phyloP scores from a whole-genome alignment of 225 moss, liverwort and hornwort genomes.

The Ulota crispa region DNA sequence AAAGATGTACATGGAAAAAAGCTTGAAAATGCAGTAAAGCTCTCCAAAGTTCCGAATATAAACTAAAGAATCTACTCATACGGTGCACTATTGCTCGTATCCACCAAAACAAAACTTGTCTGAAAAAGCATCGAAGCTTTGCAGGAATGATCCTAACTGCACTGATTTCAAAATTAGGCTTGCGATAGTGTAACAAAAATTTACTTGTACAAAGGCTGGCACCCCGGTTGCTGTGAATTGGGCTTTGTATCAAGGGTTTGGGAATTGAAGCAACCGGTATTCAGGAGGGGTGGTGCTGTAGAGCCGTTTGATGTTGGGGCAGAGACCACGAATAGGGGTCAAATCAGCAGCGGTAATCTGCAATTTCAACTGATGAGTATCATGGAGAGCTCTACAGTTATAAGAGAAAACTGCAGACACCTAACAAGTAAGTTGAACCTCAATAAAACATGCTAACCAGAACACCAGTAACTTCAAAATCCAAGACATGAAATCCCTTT shows the following conservation, averaged over 20 bases:
- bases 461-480: background rate
- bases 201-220: conserved; percentile 48
- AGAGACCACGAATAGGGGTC: conserved; percentile 52
- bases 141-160: conserved; percentile 30
- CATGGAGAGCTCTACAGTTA: background rate
- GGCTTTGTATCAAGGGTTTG: conserved; percentile 8
- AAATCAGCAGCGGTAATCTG: conserved; percentile 55
- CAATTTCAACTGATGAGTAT: background rate
- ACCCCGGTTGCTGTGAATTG: conserved; percentile 13
- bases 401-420: background rate
- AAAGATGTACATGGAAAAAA: conserved; percentile 25
- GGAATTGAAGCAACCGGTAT: conserved; percentile 26
- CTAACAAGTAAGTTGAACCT: background rate
- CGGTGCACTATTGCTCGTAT: conserved; percentile 18
- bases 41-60: conserved; percentile 12
- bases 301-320: conserved; percentile 56
- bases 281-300: conserved; percentile 54
- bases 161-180: conserved; percentile 22
- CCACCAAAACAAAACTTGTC: conserved; percentile 29
- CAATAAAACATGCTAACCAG: background rate
- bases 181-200: conserved; percentile 37
- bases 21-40: conserved; percentile 6
- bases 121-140: conserved; percentile 34
- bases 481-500: background rate
- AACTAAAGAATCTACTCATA: conserved; percentile 31